Percentiles rank a stretch among this genome's conserved stretches.
Evolutionary conservation across 2,329 filamentous ascomycete genomes (phyloP).

Genomic region (Proliferodiscus dingleyae): DNA sequence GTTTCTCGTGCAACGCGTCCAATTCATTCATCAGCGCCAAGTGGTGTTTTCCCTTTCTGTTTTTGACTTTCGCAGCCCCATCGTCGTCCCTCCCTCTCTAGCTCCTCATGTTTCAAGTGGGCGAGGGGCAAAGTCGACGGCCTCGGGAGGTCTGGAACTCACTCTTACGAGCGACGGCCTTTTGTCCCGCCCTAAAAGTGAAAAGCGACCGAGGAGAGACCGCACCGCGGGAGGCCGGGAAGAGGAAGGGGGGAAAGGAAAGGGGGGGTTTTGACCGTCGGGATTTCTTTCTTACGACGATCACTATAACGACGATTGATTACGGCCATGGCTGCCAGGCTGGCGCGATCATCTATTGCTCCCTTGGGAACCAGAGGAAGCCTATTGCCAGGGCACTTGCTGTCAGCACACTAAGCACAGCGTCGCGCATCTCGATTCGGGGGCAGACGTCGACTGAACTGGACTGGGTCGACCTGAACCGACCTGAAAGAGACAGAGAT

Average conservation of each 20-base stretch:
- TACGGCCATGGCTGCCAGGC: not conserved
- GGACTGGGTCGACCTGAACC: no score
- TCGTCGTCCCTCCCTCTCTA: no score
- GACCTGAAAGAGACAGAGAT: no score
- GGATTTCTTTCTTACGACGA: slow-evolving; percentile 1
- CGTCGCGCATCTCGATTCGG: no score
- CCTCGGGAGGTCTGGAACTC: not conserved
- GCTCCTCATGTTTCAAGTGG: not conserved
- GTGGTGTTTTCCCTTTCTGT: no score
- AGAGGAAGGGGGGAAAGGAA: no score
- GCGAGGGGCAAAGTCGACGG: not conserved
- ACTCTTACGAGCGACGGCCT: no score
- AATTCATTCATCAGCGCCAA: no score
- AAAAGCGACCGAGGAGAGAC: not conserved
- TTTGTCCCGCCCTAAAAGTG: not conserved
- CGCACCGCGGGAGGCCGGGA: not conserved
- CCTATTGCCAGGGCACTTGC: not conserved
- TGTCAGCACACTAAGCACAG: not conserved
- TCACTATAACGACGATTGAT: not conserved
- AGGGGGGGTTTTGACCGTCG: not conserved
- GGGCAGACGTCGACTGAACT: no score
- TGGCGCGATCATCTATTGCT: not conserved
- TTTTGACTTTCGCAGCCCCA: no score
- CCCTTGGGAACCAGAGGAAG: not conserved
- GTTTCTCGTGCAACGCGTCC: no score